Base-by-base conservation (phyloP, 177 flowering plant genomes). In the Vitis hybrid region DNA sequence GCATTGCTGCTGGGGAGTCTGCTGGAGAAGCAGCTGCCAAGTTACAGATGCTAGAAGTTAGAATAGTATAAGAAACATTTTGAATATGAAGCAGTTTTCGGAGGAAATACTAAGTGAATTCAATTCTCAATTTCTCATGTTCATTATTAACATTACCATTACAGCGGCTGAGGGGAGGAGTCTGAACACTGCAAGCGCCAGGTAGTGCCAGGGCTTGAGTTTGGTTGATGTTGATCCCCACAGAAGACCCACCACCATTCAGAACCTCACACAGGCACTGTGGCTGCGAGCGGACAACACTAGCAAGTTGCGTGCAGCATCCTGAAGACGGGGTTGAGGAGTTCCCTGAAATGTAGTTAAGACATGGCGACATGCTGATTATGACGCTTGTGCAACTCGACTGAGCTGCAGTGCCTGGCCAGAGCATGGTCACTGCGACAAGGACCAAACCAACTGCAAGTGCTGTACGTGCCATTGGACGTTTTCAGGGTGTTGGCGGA, bases 291-390 rank as follows among this genome's bases (percentile, higher is more conserved):
- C 76, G 74, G 46, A 87, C 87, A 14, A 85, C 86, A 15, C 46
- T 79, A 18, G 82, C 74, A 13, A 87, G 88, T 79, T 83, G 87
- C 0, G 85, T 49, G 82, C 91, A 87, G 78, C 91, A 87, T 6
- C 67, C 71, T 3, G 83, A 67, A 16, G 86, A 76, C 1, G 88
- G 87, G 30, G 83, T 68, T 7, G 91, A 71, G 32, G 88, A 70
- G 79, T 82, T 87, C 35, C 87, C 87, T 0, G 81, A 64, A 11
- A 85, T 79, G 75, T 83, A 85, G 65, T 80, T 82, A 15, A 85
- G 80, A 79, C 91, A 87, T 0, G 91, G 87, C 0, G 88, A 78
- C 83, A 87, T 19, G 80, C 85, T 87, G 69, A 85, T 74, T 5
- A 87, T 3, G 56, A 72, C 83, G 24, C 63, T 79, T 0, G 84